Conservation (phyloP, 1,139 yeast species). For the Trichomonascaceae sp. region DNA sequence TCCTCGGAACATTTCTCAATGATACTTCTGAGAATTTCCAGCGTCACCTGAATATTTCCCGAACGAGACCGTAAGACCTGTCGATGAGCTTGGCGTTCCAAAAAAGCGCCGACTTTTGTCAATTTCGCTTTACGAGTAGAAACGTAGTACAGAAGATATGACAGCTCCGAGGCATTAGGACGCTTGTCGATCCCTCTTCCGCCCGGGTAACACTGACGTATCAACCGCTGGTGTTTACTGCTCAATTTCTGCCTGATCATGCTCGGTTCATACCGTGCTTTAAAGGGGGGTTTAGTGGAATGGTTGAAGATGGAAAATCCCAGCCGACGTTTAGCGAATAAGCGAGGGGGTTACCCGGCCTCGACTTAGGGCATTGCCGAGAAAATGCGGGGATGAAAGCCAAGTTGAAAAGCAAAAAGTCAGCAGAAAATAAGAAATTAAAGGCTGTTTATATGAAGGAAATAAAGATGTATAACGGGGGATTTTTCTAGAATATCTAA, state of each 20-base stretch:
- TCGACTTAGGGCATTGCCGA: neutral
- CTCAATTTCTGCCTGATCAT: conserved; percentile 14
- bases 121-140: conserved; percentile 82
- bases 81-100: conserved; percentile 54
- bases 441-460: neutral
- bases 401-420: neutral
- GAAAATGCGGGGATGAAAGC: neutral
- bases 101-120: conserved; percentile 72
- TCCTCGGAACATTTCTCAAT: conserved; percentile 76
- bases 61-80: conserved; percentile 59
- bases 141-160: conserved; percentile 86
- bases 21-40: conserved; percentile 62
- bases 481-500: neutral
- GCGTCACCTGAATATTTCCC: conserved; percentile 80
- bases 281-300: neutral
- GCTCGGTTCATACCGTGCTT: neutral
- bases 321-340: neutral
- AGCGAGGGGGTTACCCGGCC: neutral
- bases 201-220: conserved; percentile 88
- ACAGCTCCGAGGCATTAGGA: conserved; percentile 86
- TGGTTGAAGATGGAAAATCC: neutral
- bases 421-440: neutral
- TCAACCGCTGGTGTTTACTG: conserved; percentile 85
- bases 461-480: no score
- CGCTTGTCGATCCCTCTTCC: conserved; percentile 80